phyloP scores from a whole-genome alignment of 345 rosid species.

The Eucalyptus guilfoylei region DNA sequence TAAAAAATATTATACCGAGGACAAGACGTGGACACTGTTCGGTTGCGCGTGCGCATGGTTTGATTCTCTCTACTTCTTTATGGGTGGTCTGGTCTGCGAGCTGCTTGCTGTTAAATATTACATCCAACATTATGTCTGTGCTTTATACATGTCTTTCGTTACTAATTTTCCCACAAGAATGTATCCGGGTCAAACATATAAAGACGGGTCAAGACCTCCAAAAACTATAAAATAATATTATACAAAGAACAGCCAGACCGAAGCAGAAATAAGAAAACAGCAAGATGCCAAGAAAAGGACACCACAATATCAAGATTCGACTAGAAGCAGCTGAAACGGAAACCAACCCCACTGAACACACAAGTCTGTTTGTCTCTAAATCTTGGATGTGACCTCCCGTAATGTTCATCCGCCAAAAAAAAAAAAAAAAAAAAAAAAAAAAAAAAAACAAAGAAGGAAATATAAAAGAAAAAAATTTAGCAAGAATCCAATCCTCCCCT shows the following conservation, averaged over 20 bases:
- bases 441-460: background rate
- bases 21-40: background rate
- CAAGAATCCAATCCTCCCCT: constrained; percentile 1
- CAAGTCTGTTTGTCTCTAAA: background rate
- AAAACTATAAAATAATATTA: background rate
- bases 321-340: background rate
- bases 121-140: background rate
- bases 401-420: background rate
- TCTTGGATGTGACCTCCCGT: background rate
- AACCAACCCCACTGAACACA: background rate
- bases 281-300: background rate
- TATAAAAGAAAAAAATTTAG: background rate
- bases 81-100: background rate
- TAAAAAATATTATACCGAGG: background rate
- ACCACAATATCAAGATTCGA: background rate
- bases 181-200: background rate
- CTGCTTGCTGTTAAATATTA: background rate
- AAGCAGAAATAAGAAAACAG: background rate
- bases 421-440: background rate
- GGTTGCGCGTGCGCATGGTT: background rate
- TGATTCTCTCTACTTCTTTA: background rate
- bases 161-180: background rate
- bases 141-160: background rate
- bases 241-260: background rate
- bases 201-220: background rate